Conservation (phyloP, 352 stramenopile genomes). For the Achlya hypogyna region DNA sequence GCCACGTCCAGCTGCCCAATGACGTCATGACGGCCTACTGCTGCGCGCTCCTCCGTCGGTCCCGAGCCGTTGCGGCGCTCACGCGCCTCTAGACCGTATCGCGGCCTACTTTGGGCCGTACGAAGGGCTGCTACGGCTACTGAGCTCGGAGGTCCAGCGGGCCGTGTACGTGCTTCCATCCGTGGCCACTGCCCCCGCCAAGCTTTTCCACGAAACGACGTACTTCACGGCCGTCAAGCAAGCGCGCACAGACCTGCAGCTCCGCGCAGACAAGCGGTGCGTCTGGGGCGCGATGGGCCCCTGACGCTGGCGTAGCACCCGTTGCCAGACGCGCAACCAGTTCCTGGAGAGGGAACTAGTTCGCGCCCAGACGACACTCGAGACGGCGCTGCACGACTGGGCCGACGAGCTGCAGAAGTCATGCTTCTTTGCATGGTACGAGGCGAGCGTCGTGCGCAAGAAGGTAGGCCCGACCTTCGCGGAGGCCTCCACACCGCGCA, state of each 20-base stretch:
- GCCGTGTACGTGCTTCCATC: constrained; percentile 33
- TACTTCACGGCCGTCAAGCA: constrained; percentile 62
- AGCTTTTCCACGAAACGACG: constrained; percentile 21
- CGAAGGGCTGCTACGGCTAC: constrained; percentile 31
- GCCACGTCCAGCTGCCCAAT: constrained; percentile 44
- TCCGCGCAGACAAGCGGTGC: neutral
- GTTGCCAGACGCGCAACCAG: constrained; percentile 39
- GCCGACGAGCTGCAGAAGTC: constrained; percentile 35
- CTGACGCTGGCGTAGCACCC: constrained; percentile 25
- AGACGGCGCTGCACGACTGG: constrained; percentile 40
- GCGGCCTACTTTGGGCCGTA: constrained; percentile 48
- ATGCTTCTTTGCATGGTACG: constrained; percentile 63
- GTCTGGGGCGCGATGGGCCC: too few relatives aligned
- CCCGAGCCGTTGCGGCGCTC: too few relatives aligned
- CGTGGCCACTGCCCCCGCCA: neutral
- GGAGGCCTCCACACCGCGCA: constrained; percentile 31
- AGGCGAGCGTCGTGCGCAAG: constrained; percentile 43
- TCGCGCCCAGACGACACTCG: constrained; percentile 46
- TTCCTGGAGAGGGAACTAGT: constrained; percentile 46
- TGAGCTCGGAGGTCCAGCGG: constrained; percentile 34
- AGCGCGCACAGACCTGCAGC: constrained; percentile 33
- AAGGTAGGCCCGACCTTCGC: constrained; percentile 31
- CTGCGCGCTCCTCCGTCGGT: constrained; percentile 37
- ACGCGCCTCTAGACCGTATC: constrained; percentile 35
- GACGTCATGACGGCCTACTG: constrained; percentile 52